Base-by-base conservation (phyloP, 2,329 filamentous ascomycete species). In the Paramyrothecium roridum region DNA sequence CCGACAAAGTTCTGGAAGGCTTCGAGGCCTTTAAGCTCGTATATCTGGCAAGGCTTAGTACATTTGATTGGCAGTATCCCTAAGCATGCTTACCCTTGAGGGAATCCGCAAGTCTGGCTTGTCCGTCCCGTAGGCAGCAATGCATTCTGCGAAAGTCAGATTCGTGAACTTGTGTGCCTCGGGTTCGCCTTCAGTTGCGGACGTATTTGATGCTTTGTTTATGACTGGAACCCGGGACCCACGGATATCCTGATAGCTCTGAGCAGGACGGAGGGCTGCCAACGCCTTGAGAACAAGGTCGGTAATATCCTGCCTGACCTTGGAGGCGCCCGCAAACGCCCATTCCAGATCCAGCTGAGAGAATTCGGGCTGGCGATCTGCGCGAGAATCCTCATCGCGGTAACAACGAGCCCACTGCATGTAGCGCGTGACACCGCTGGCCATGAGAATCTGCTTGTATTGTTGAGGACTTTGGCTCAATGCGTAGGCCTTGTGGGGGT, bases 401-500 rank as follows among this genome's bases (percentile, higher is more conserved):
- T 97, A 99, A 68, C 95, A 99, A 60, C 86, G 88, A 2, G 95
- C 96, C 74, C 97, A 91, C 65, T 99, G 95, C 71, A 88, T 96
- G 70, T 99, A 99, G 45, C 82, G 84, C 1, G 80, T 76, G 12
- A 97, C 82, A 0, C 93, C 93, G 57, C 90, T 89, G 0, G 92
- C 90, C 92, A 99, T 98, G 46, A 99, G 81, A 2, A 97, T 90
- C 75, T 99, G 95, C 75, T 99, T 99, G 70, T 98, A 99, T 71
- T 99, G 95, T 70, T 99, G 95, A 1, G 95, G 95, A 61, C 93
- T 98, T 70, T 99, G 96, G 0, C 93, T 93, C 20, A 99, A 77
- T 10, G 95, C 95, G 71, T 98, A 99, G 3, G 91, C 92, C 57
- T 86, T 76, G 26, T 30, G 26, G 10, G 26, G 26, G 26, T 43